Evolutionary conservation across 768 basidiomycete genomes (phyloP).

Genomic region (Rhodosporidiobolus odoratus): DNA sequence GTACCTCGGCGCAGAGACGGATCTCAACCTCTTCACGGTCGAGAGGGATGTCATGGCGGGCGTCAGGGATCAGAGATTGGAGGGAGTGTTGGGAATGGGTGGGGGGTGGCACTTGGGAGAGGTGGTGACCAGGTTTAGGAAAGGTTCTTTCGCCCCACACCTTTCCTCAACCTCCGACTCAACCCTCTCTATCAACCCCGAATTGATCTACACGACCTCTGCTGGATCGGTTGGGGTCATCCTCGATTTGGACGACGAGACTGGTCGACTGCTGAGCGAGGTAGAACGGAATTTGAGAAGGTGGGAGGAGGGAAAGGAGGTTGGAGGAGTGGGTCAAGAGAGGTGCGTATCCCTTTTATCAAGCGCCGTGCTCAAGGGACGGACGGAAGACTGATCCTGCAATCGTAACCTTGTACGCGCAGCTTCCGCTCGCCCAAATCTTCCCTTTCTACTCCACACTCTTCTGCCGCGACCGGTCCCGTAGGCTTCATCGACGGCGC

Average conservation of each 20-base stretch:
- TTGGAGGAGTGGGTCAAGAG: conserved; percentile 60
- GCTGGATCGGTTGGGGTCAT: conserved; percentile 74
- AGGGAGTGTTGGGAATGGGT: conserved; percentile 59
- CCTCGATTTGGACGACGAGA: conserved; percentile 54
- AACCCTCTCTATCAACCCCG: conserved; percentile 52
- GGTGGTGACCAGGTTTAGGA: conserved; percentile 63
- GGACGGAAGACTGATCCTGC: background rate
- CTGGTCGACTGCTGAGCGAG: conserved; percentile 59
- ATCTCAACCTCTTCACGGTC: conserved; percentile 43
- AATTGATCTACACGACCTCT: conserved; percentile 68
- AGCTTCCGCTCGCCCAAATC: conserved; percentile 59
- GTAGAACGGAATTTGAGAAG: conserved; percentile 70
- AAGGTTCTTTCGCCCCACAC: conserved; percentile 51
- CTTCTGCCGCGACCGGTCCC: too few relatives aligned
- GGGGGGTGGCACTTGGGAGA: conserved; percentile 74
- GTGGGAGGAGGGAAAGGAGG: conserved; percentile 47
- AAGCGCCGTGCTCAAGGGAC: background rate
- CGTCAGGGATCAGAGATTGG: conserved; percentile 62
- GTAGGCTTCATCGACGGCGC: conserved; percentile 87
- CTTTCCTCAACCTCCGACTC: conserved; percentile 43
- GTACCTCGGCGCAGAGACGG: conserved; percentile 71
- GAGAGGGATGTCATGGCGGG: background rate
- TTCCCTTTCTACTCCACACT: conserved; percentile 55
- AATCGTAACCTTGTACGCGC: background rate
- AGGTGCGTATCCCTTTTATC: conserved; percentile 50